Base-by-base conservation (phyloP, 441 rosid genomes). In the Pelargonium australe region DNA sequence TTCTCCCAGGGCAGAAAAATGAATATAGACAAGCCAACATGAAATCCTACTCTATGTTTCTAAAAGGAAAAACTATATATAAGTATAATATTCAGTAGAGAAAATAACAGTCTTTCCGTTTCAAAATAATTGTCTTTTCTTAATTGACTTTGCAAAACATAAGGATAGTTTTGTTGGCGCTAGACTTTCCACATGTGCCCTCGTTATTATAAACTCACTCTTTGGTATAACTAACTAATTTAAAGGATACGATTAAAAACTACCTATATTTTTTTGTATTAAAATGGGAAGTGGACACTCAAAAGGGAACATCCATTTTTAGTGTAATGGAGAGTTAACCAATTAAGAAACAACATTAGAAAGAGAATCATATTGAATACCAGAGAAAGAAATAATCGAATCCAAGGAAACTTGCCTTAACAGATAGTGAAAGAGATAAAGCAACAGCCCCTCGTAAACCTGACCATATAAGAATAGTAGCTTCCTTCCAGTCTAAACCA, bases 361-460 rank as follows among this genome's bases (percentile, higher is more conserved):
- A 61, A 61, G 64, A 61, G 37, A 61, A 61, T 23, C 7, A 25
- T 6, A 3, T 61, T 25, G 40, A 61, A 61, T 60, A 23, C 64
- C 37, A 9, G 37, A 25, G 16, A 11, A 61, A 25, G 61, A 55
- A 7, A 47, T 34, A 12, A 68, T n/a, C 31, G 11, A 68, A 73
- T 64, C 25, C 44, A 45, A 61, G 57, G 70, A 70, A 72, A 78
- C 85, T 87, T 85, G 81, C 97, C 94, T 91, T 91, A 34, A 94
- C 92, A n/a, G 91, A 91, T 63, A 94, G 81, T 64, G 97, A 87
- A 70, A 94, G 96, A 67, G 98, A 78, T 63, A 94, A 77, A 7
- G 97, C 96, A 77, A 94, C 97, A 71, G 95, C 96, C 70, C 98
- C 98, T 14, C 97, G 87, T 72, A 91, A 83, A 65, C 98, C 98